phyloP scores from a whole-genome alignment of 495 filamentous ascomycete genomes.

The Cercophora scortea region DNA sequence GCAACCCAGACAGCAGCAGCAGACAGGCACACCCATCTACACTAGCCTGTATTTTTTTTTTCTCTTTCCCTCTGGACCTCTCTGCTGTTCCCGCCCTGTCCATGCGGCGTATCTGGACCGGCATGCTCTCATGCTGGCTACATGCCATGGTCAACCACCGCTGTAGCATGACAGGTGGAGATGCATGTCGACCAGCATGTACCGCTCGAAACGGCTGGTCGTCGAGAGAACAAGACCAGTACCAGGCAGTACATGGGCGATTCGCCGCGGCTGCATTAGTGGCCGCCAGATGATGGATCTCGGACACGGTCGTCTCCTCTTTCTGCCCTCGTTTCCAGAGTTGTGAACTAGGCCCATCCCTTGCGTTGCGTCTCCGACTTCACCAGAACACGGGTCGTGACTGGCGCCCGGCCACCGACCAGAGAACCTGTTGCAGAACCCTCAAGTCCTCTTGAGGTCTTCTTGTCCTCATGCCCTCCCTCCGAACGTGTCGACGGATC shows the following conservation, averaged over 20 bases:
- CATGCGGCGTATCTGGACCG: constrained; percentile 31
- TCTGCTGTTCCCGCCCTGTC: constrained; percentile 16
- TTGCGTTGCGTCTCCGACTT: constrained; percentile 17
- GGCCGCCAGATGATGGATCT: constrained; percentile 39
- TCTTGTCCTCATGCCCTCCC: not conserved
- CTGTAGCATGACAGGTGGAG: constrained; percentile 25
- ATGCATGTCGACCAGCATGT: constrained; percentile 31
- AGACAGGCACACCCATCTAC: no score
- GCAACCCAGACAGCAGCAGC: not conserved
- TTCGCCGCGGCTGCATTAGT: constrained; percentile 44
- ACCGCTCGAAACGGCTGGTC: constrained; percentile 15
- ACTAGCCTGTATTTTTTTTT: not conserved
- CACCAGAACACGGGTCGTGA: constrained; percentile 18
- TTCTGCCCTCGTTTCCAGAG: constrained; percentile 6
- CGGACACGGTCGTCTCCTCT: constrained; percentile 16
- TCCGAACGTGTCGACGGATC: constrained; percentile 1
- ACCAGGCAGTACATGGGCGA: constrained; percentile 22
- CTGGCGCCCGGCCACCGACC: constrained; percentile 21
- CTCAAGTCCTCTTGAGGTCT: constrained; percentile 13
- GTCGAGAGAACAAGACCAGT: constrained; percentile 14
- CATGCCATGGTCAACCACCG: constrained; percentile 12
- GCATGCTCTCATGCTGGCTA: constrained; percentile 22
- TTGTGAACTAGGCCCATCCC: constrained; percentile 31
- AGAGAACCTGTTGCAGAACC: not conserved
- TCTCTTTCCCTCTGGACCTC: not conserved